A percentile compares a stretch with the other conserved stretches of the same genome.
Evolutionary conservation across 148 eudicot species (phyloP).

Genomic region (Vaccinium myrtillus): DNA sequence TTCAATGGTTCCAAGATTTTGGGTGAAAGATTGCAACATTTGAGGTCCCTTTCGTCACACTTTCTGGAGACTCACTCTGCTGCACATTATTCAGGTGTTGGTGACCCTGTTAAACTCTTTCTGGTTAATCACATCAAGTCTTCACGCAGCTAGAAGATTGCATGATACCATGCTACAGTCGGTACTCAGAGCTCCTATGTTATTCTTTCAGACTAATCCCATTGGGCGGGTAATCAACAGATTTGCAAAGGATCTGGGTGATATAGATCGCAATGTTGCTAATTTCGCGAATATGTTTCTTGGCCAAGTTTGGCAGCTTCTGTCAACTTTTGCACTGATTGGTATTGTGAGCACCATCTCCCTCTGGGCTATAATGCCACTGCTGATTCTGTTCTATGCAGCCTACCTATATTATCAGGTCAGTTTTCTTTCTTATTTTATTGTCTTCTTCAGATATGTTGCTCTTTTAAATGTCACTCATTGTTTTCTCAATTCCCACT

Average conservation of each 20-base stretch:
- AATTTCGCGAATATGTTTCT: conserved; percentile 35
- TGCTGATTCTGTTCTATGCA: conserved; percentile 56
- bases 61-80: not conserved
- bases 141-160: conserved; percentile 55
- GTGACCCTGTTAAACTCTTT: conserved; percentile 61
- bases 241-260: conserved; percentile 56
- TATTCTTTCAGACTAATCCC: conserved; percentile 71
- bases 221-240: conserved; percentile 65
- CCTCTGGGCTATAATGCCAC: conserved; percentile 70
- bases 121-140: conserved; percentile 68
- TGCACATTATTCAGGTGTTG: conserved; percentile 42
- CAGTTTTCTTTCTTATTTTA: conserved; percentile 12
- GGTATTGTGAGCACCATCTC: conserved; percentile 59
- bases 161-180: conserved; percentile 60
- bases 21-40: not conserved
- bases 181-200: conserved; percentile 66
- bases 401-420: conserved; percentile 69
- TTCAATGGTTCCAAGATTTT: not conserved
- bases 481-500: not conserved
- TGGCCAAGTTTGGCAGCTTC: conserved; percentile 47
- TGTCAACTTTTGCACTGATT: conserved; percentile 58
- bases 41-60: not conserved
- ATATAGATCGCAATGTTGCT: conserved; percentile 64
- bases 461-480: not conserved
- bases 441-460: not conserved